Conservation (phyloP, 2,329 filamentous ascomycete genomes). For the Decorospora gaudefroyi region DNA sequence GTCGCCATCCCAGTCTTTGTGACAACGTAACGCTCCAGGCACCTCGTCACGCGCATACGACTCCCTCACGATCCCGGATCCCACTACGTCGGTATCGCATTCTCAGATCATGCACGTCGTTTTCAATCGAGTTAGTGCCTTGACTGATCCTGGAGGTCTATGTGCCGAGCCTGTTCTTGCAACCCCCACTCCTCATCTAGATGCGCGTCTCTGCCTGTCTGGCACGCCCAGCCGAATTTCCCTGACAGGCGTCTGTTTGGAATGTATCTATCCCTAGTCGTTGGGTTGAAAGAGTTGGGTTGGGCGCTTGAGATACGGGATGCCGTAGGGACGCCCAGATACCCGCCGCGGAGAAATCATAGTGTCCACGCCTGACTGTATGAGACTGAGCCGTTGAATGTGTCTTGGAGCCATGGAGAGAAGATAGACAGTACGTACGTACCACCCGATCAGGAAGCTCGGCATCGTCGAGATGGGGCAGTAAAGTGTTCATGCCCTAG, state of each 20-base stretch:
- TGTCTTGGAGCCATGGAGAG: too few species aligned
- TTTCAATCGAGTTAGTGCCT: slow-evolving; percentile 7
- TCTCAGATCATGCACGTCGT: slow-evolving; percentile 13
- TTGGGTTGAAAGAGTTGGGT: slow-evolving; percentile 2
- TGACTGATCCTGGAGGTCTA: slow-evolving; percentile 6
- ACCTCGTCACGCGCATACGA: background rate
- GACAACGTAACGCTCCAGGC: background rate
- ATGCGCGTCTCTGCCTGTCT: background rate
- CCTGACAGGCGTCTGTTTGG: slow-evolving; percentile 1
- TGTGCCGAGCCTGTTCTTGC: slow-evolving; percentile 8
- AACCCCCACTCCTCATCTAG: slow-evolving; percentile 10
- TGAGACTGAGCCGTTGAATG: too few species aligned
- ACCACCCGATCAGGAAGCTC: too few species aligned
- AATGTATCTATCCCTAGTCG: background rate
- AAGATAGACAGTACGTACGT: background rate
- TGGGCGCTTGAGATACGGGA: too few species aligned
- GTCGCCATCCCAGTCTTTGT: background rate
- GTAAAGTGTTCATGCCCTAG: too few species aligned
- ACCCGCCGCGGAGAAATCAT: slow-evolving; percentile 2
- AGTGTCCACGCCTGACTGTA: too few species aligned
- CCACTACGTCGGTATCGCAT: slow-evolving; percentile 12
- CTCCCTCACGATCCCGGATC: slow-evolving; percentile 1
- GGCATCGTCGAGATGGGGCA: too few species aligned
- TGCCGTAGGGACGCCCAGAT: slow-evolving; percentile 4
- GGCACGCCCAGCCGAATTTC: slow-evolving; percentile 2